Base-by-base conservation (phyloP, 2,329 filamentous ascomycete species). In the Pestalotiopsis sp. region DNA sequence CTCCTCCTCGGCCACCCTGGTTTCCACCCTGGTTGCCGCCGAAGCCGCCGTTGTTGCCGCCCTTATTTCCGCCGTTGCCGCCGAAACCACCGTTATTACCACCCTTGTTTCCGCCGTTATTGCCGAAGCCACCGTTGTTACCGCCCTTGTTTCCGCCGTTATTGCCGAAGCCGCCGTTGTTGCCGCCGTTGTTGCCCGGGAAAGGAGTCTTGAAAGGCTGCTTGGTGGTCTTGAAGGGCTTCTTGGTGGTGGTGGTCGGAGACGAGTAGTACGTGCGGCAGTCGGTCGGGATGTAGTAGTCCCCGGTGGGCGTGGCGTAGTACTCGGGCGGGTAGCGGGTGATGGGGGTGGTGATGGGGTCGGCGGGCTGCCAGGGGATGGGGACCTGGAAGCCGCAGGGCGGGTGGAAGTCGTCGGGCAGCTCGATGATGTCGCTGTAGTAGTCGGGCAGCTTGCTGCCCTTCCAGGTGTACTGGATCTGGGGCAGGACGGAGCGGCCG, bases 361-460 rank as follows among this genome's bases (percentile, higher is more conserved):
- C 27, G 20, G 49, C 20, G 14, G 65, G 65, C 13, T 45, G 6
- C n/a, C 56, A 56, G 38, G 49, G 49, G 65, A 66, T 61, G 65
- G 65, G 65, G 36, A 66, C 65, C 27, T 59, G 69, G 67, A 82
- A 84, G 0, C 79, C 82, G 68, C 74, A 65, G 3, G 83, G 83
- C 36, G 83, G 82, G 69, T 82, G 78, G 11, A 81, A 73, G 3
- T 83, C 83, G 67, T 85, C 83, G 0, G 79, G 75, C 13, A 80
- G 73, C 72, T 82, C 78, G 65, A 82, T 76, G 27, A 73, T 77
- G 70, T 80, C 78, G 69, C 74, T 72, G 70, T 85, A 85, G 74
- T 85, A 85, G 3, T 78, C 80, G 0, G 81, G 80, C 0, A 76
- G 76, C 4, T 5, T 14, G 20, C n/a, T 23, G 20, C 27, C 83